Base-by-base conservation (phyloP, 345 rosid species). In the Linum trigynum region DNA sequence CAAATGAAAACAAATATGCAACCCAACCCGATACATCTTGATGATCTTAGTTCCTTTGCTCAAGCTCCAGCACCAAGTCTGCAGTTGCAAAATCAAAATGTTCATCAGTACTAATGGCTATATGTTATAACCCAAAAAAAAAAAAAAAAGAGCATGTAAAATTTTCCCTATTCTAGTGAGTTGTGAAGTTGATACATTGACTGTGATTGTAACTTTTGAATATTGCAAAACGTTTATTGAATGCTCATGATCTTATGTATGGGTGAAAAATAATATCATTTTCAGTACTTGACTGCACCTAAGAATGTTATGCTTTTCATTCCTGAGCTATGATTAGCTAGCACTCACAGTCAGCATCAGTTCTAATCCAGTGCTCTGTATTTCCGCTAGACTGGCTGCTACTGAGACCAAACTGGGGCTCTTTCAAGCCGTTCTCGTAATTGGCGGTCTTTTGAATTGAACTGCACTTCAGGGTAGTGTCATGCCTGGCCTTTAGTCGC, bases 1-100 rank as follows among this genome's bases (percentile, higher is more conserved):
- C 64, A 78, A 70, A 76, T 77, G 43, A 65, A 23, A 67, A 70
- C 67, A 53, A 66, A 56, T 67, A 55, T 74, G 69, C 71, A 71
- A 48, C 65, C 69, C 62, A 60, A 71, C 53, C 61, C 45, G 37
- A 23, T 23, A 1, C 32, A 23, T 23, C 32, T 23, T 23, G 38
- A 3, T 56, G 6, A 39, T 66, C 53, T 58, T 51, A 12, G 63
- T 61, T 55, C 62, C 71, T 57, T 76, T 59, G 48, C 83, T 87
- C 82, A 79, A 89, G 92, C 87, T 92, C 95, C 95, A 92, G 69
- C 78, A 92, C 96, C 76, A 92, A 79, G 75, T 89, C 96, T 92
- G 76, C 84, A 80, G 45, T 51, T 37, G 61, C 71, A 76, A 68
- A 8, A 65, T 32, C 16, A 70, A 65, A 65, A 59, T 5, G 39